Evolutionary conservation across 441 rosid species (phyloP).

Genomic region (Erodium moschatum): DNA sequence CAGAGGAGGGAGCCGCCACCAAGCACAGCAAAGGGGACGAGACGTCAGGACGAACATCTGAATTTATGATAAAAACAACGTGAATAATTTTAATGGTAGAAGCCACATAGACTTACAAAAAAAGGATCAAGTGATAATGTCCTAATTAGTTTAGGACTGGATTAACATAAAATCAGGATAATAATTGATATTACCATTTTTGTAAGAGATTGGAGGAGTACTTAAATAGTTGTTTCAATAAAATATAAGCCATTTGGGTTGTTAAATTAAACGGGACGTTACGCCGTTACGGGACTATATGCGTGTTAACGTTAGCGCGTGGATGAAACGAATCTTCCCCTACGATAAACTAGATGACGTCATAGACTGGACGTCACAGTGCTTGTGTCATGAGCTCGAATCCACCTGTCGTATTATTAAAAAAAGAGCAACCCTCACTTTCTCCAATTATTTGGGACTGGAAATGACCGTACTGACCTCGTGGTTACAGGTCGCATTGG

Average conservation of each 20-base stretch:
- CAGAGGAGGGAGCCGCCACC: too few relatives aligned
- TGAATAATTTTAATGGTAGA: too few relatives aligned
- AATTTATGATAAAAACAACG: too few relatives aligned
- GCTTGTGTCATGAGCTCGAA: background rate
- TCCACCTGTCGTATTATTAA: background rate
- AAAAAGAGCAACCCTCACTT: background rate
- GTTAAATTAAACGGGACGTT: background rate
- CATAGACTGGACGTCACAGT: background rate
- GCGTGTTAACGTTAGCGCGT: background rate
- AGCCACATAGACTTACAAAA: too few relatives aligned
- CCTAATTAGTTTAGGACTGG: too few relatives aligned
- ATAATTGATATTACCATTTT: too few relatives aligned
- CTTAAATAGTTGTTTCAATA: too few relatives aligned
- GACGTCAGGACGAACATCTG: too few relatives aligned
- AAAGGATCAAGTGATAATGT: too few relatives aligned
- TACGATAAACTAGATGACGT: background rate
- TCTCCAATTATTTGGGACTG: background rate
- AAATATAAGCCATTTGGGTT: background rate
- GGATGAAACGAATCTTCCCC: background rate
- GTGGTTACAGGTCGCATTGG: background rate
- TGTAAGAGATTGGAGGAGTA: too few relatives aligned
- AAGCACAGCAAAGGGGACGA: too few relatives aligned
- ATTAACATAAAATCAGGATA: too few relatives aligned
- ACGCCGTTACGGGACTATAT: background rate
- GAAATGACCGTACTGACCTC: background rate